These are phyloP conservation scores for Coniella vitis DNA, from an alignment of 2,329 filamentous ascomycete genomes.

Conservation along the genomic window DNA sequence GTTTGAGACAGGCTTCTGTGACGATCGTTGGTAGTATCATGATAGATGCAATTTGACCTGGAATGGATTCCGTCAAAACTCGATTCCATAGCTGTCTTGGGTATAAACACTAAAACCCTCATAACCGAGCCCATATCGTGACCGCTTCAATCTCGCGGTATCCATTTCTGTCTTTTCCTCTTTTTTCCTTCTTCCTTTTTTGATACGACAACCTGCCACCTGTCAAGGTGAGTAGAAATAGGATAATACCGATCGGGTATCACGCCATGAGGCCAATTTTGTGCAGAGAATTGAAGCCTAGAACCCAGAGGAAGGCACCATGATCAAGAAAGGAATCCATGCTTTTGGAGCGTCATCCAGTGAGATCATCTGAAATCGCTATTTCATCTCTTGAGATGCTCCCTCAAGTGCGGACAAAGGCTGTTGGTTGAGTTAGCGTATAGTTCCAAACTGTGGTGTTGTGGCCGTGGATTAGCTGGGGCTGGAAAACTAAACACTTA, in stretches of 20 bases:
- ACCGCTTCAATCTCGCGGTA: neutral
- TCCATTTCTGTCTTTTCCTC: no score
- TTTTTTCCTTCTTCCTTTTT: no score
- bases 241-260: no score
- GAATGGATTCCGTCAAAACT: neutral
- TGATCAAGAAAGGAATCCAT: neutral
- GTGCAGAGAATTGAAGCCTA: neutral
- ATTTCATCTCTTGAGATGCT: no score
- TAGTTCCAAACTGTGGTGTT: no score
- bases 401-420: slow-evolving; percentile 22
- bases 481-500: slow-evolving; percentile 50
- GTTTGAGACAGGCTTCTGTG: no score
- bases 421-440: no score
- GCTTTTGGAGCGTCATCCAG: neutral
- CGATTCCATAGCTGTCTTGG: neutral
- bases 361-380: no score
- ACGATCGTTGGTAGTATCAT: neutral
- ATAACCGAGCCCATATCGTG: neutral
- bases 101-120: slow-evolving; percentile 14
- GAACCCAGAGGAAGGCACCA: no score
- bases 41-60: neutral
- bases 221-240: no score
- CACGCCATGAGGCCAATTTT: neutral
- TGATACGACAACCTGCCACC: no score
- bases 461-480: no score